Percentiles rank a stretch among this genome's conserved stretches.
Evolutionary conservation across 306 rosid genomes (phyloP).

Genomic region (Dryas alaskensis): DNA sequence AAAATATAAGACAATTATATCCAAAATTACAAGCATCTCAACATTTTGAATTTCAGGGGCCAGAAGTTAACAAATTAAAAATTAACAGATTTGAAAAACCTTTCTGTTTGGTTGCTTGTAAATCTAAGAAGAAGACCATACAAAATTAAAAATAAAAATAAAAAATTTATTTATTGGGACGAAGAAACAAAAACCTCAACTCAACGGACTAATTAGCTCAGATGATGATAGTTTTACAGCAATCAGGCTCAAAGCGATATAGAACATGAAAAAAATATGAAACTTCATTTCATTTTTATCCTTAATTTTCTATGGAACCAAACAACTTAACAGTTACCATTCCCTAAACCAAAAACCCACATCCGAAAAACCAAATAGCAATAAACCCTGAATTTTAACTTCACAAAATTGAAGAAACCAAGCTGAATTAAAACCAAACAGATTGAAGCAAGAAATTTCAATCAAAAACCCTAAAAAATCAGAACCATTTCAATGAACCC

Average conservation of each 20-base stretch:
- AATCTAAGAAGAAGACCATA: slow-evolving; percentile 2
- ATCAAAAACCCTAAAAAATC: slow-evolving; percentile 32
- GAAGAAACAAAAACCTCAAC: slow-evolving; percentile 7
- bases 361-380: slow-evolving; percentile 16
- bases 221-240: slow-evolving; percentile 11
- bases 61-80: slow-evolving; percentile 3
- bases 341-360: slow-evolving; percentile 39
- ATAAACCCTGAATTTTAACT: slow-evolving; percentile 44
- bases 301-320: slow-evolving; percentile 16
- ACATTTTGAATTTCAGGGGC: neutral
- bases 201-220: slow-evolving; percentile 19
- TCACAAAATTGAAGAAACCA: neutral
- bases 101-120: slow-evolving; percentile 7
- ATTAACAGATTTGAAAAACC: slow-evolving; percentile 5
- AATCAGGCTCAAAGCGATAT: slow-evolving; percentile 13
- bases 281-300: neutral
- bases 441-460: slow-evolving; percentile 27
- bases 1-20: neutral
- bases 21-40: neutral
- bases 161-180: slow-evolving; percentile 4
- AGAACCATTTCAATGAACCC: slow-evolving; percentile 29
- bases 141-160: neutral
- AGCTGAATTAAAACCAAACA: slow-evolving; percentile 25
- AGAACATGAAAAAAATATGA: neutral
- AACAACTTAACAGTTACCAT: slow-evolving; percentile 21